Evolutionary conservation across 306 rosid species (phyloP).

Genomic region (Luffa aegyptiaca): DNA sequence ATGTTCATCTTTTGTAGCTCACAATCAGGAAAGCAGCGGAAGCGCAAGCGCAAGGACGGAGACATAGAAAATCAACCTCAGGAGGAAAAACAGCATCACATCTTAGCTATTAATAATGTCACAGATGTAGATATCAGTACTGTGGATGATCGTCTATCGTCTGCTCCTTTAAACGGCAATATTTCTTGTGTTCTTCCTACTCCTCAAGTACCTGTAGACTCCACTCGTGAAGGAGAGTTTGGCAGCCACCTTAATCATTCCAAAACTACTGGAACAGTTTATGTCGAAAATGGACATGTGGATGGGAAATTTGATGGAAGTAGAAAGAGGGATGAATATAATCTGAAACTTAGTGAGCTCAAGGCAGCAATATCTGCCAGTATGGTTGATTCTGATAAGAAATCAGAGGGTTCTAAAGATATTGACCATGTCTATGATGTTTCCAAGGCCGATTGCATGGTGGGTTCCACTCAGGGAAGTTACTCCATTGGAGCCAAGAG

Average conservation of each 20-base stretch:
- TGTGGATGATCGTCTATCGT: conserved; percentile 20
- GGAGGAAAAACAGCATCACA: conserved; percentile 51
- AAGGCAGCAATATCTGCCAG: conserved; percentile 26
- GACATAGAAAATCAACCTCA: conserved; percentile 32
- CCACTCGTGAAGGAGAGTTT: conserved; percentile 25
- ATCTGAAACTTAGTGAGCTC: conserved; percentile 72
- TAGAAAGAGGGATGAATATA: conserved; percentile 37
- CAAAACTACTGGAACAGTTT: not conserved
- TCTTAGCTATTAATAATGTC: conserved; percentile 30
- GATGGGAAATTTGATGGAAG: conserved; percentile 16
- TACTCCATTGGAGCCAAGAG: conserved; percentile 69
- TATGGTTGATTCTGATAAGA: conserved; percentile 32
- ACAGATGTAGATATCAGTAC: conserved; percentile 24
- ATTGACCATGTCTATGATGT: conserved; percentile 18
- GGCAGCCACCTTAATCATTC: too few species aligned
- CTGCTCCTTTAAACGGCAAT: conserved; percentile 22
- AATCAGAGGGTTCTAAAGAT: conserved; percentile 23
- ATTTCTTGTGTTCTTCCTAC: conserved; percentile 11
- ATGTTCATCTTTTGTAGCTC: conserved; percentile 25
- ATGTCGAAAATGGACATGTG: conserved; percentile 22
- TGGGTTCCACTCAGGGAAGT: conserved; percentile 25
- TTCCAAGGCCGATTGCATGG: conserved; percentile 26
- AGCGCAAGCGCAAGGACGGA: conserved; percentile 45
- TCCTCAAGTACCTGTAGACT: conserved; percentile 30
- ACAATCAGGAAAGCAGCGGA: conserved; percentile 45